Evolutionary conservation across 306 rosid genomes (phyloP).

Genomic region (Cucurbita argyrosperma): DNA sequence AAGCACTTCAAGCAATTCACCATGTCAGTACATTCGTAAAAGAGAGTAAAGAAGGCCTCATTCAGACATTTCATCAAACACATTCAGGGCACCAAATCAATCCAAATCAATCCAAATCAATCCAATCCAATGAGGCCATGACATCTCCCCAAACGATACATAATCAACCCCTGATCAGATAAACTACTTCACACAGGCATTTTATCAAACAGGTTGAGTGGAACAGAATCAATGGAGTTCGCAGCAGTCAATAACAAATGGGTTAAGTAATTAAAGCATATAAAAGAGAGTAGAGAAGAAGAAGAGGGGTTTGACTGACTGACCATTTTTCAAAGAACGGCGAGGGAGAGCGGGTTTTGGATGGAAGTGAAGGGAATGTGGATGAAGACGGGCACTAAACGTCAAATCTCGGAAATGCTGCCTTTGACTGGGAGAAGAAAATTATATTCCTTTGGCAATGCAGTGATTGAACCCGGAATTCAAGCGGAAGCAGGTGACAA

Average conservation of each 20-base stretch:
- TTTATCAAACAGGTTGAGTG: not conserved
- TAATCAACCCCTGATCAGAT: not conserved
- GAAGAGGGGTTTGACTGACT: not conserved
- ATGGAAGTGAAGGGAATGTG: not conserved
- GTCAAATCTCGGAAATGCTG: slow-evolving; percentile 6
- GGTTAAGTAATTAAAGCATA: not conserved
- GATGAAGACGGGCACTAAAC: not conserved
- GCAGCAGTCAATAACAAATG: not conserved
- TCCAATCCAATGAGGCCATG: not conserved
- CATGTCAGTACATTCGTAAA: slow-evolving; percentile 4
- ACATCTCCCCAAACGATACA: not conserved
- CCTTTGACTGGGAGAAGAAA: not conserved
- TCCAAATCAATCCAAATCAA: not conserved
- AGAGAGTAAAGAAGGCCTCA: not conserved
- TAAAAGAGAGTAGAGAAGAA: not conserved
- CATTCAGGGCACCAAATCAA: not conserved
- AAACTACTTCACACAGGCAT: not conserved
- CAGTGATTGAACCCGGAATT: slow-evolving; percentile 5
- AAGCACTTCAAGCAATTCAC: not conserved
- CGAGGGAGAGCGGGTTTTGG: not conserved
- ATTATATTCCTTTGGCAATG: not conserved
- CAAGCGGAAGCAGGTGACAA: slow-evolving; percentile 4
- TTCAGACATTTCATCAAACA: slow-evolving; percentile 5
- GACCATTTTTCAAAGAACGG: not conserved
- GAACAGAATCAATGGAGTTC: not conserved